Conservation (phyloP, 78 protist genomes). For the Dictyostelium intermedium region DNA sequence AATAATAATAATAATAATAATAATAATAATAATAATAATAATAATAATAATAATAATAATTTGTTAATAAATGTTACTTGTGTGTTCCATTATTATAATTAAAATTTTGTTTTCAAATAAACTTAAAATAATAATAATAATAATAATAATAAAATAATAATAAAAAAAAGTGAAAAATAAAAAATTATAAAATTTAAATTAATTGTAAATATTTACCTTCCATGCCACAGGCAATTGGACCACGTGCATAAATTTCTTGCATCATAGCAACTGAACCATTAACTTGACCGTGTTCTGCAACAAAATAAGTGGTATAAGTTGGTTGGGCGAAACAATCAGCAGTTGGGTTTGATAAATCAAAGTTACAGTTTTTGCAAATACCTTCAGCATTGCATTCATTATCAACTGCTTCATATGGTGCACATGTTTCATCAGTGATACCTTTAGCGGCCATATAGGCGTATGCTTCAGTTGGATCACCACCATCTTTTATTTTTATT, state of each 20-base stretch:
- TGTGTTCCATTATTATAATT: too few species aligned
- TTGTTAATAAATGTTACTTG: too few species aligned
- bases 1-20: too few species aligned
- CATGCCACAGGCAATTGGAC: constrained; percentile 87
- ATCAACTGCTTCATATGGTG: constrained; percentile 63
- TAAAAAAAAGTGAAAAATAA: too few species aligned
- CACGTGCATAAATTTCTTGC: constrained; percentile 88
- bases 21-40: too few species aligned
- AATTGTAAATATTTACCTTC: background rate
- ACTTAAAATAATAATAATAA: too few species aligned
- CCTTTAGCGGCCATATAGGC: constrained; percentile 81
- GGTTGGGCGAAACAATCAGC: constrained; percentile 85
- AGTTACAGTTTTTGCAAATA: constrained; percentile 87
- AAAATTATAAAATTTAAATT: background rate
- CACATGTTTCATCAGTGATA: constrained; percentile 88
- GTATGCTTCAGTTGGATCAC: constrained; percentile 78
- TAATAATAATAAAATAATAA: too few species aligned
- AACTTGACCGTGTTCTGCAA: constrained; percentile 90
- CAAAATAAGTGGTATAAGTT: constrained; percentile 79
- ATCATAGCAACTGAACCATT: constrained; percentile 83
- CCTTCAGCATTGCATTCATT: constrained; percentile 77
- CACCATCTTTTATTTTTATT: constrained; percentile 65
- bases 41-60: too few species aligned
- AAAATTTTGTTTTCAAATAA: too few species aligned
- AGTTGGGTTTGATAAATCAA: constrained; percentile 70